These are phyloP conservation scores for Neopestalotiopsis sp. DNA, from an alignment of 2,329 filamentous ascomycete genomes.

Conservation along the genomic window DNA sequence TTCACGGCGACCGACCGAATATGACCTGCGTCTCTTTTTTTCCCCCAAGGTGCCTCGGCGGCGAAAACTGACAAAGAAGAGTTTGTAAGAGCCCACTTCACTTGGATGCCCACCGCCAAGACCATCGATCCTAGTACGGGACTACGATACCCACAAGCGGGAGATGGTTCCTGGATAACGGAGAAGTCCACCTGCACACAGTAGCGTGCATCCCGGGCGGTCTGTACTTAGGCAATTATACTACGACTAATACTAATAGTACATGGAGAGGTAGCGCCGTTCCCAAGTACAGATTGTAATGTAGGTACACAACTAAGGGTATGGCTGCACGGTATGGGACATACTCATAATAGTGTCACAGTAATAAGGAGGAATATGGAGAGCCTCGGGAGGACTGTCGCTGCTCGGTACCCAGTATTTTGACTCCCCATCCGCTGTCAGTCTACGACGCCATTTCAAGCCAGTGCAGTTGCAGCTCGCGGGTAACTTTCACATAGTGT, in stretches of 20 bases:
- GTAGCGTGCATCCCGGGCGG: slow-evolving; percentile 8
- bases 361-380: not conserved
- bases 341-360: not conserved
- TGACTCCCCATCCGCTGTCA: not conserved
- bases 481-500: too few relatives aligned
- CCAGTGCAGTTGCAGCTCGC: not conserved
- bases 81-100: not conserved
- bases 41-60: not conserved
- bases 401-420: not conserved
- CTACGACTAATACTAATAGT: not conserved
- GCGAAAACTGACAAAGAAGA: not conserved
- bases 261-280: not conserved
- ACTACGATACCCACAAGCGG: not conserved
- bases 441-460: not conserved
- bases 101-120: not conserved
- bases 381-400: not conserved
- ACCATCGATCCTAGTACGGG: slow-evolving; percentile 3
- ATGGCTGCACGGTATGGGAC: not conserved
- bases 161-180: slow-evolving; percentile 15
- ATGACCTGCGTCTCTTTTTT: not conserved
- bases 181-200: slow-evolving; percentile 13
- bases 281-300: not conserved
- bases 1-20: not conserved
- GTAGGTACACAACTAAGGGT: not conserved
- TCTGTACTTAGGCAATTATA: slow-evolving; percentile 2